Evolutionary conservation across 352 stramenopile genomes (phyloP).

Genomic region (Thalassiosira oceanica): DNA sequence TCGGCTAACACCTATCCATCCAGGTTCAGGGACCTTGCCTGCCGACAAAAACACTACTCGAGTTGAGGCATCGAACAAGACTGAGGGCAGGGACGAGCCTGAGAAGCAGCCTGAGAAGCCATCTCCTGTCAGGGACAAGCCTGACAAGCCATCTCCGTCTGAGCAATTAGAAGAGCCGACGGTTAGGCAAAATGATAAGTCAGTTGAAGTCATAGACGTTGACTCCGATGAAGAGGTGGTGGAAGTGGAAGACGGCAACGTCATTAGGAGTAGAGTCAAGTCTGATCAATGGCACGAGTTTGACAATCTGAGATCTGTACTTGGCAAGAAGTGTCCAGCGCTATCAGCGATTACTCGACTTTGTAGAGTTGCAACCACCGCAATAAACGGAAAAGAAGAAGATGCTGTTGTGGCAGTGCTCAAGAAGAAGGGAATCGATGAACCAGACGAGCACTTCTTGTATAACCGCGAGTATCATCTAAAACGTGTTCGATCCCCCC

Average conservation of each 20-base stretch:
- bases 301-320: slow-evolving; percentile 6
- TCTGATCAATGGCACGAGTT: slow-evolving; percentile 15
- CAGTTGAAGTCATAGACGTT: too few species aligned
- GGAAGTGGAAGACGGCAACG: background rate
- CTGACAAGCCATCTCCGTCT: too few species aligned
- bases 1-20: too few species aligned
- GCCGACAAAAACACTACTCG: too few species aligned
- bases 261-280: slow-evolving; percentile 6
- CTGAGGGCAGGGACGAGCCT: too few species aligned
- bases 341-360: background rate
- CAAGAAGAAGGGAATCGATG: background rate
- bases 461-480: slow-evolving; percentile 8
- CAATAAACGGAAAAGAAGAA: slow-evolving; percentile 9
- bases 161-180: too few species aligned
- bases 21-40: too few species aligned
- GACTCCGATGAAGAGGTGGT: too few species aligned
- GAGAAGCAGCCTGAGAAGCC: too few species aligned
- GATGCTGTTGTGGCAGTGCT: slow-evolving; percentile 1
- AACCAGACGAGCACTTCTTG: slow-evolving; percentile 9
- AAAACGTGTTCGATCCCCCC: slow-evolving; percentile 1
- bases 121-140: too few species aligned
- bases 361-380: background rate
- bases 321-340: slow-evolving; percentile 1
- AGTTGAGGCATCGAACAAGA: too few species aligned
- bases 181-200: too few species aligned